Conservation (phyloP, 2,329 filamentous ascomycete species). For the Grosmannia serpens region DNA sequence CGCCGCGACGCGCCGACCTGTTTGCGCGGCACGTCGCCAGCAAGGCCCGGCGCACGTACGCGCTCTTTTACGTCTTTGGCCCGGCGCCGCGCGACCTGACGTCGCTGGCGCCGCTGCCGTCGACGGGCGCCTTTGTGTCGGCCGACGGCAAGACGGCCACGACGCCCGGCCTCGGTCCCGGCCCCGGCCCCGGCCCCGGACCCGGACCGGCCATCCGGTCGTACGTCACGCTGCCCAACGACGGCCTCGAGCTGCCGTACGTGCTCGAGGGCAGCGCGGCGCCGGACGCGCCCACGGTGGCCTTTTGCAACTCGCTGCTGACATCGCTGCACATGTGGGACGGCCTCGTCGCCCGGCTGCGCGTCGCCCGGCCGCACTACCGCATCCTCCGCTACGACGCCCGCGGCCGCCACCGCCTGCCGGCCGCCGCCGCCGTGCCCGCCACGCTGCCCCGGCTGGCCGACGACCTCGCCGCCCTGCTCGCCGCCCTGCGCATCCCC, state of each 20-base stretch:
- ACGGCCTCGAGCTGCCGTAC: conserved; percentile 60
- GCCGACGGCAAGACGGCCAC: conserved; percentile 46
- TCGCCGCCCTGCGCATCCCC: conserved; percentile 57
- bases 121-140: conserved; percentile 36
- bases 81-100: conserved; percentile 58
- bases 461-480: conserved; percentile 53
- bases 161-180: conserved; percentile 27
- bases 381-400: conserved; percentile 68
- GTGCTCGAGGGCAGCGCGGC: conserved; percentile 61
- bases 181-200: too few relatives aligned
- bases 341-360: conserved; percentile 52
- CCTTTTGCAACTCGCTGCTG: conserved; percentile 71
- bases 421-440: conserved; percentile 31
- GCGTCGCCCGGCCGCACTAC: conserved; percentile 47
- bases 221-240: conserved; percentile 55
- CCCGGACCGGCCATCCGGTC: conserved; percentile 49
- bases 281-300: conserved; percentile 57
- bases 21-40: conserved; percentile 45
- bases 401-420: conserved; percentile 51
- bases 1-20: conserved; percentile 49
- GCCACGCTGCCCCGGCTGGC: conserved; percentile 55
- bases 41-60: conserved; percentile 50
- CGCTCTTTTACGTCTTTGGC: conserved; percentile 71
- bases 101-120: conserved; percentile 38
- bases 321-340: conserved; percentile 77